phyloP scores from a whole-genome alignment of 192 early-diverging fungal genomes.

The Podochytrium sp. region DNA sequence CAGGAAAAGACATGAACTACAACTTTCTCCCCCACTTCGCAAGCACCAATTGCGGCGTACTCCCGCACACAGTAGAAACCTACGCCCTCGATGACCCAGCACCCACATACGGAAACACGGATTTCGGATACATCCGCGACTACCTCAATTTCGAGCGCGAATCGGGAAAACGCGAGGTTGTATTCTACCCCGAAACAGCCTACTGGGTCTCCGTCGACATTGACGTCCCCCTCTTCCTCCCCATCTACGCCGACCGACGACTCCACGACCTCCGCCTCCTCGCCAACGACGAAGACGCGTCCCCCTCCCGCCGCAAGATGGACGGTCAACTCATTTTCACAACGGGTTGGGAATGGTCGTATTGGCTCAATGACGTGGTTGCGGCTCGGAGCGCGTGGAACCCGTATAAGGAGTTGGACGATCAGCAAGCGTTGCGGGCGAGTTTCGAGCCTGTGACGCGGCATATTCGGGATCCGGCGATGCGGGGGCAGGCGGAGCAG shows the following conservation, averaged over 20 bases:
- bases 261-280: slow-evolving; percentile 35
- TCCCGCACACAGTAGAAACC: slow-evolving; percentile 29
- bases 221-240: slow-evolving; percentile 36
- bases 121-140: slow-evolving; percentile 28
- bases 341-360: slow-evolving; percentile 33
- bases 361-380: slow-evolving; percentile 33
- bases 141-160: slow-evolving; percentile 34
- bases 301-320: slow-evolving; percentile 9
- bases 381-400: slow-evolving; percentile 26
- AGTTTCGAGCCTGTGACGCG: not conserved
- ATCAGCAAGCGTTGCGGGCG: slow-evolving; percentile 8
- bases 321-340: slow-evolving; percentile 38
- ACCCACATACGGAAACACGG: slow-evolving; percentile 35
- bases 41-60: slow-evolving; percentile 7
- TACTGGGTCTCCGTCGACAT: slow-evolving; percentile 31
- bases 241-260: slow-evolving; percentile 30
- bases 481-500: not conserved
- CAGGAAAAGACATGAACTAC: slow-evolving; percentile 31
- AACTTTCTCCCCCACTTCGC: slow-evolving; percentile 35
- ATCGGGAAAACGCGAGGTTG: slow-evolving; percentile 21
- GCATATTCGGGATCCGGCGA: not conserved
- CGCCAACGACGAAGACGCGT: slow-evolving; percentile 22
- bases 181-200: slow-evolving; percentile 38
- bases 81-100: slow-evolving; percentile 36
- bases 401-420: not conserved